Evolutionary conservation across 371 early-diverging fungal genomes (phyloP).

Genomic region (Paraphysoderma sedebokerense): DNA sequence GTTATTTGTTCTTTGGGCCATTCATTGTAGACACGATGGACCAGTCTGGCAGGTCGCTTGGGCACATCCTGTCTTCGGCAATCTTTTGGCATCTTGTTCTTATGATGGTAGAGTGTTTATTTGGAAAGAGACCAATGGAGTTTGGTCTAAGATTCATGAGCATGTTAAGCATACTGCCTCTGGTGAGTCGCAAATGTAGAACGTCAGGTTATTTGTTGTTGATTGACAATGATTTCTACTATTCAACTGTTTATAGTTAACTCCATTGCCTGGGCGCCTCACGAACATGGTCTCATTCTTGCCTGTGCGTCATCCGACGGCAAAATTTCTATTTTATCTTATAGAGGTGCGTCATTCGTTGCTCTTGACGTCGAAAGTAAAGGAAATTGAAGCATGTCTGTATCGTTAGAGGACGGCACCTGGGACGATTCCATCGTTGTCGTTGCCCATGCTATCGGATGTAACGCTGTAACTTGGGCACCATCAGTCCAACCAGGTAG

Average conservation of each 20-base stretch:
- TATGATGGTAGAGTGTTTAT: constrained; percentile 88
- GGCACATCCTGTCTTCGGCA: constrained; percentile 96
- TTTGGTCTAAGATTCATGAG: constrained; percentile 78
- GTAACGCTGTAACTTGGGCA: constrained; percentile 90
- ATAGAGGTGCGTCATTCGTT: constrained; percentile 40
- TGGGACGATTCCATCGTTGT: constrained; percentile 47
- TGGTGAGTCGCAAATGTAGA: no score
- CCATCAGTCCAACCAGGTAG: constrained; percentile 73
- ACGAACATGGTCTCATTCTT: constrained; percentile 84
- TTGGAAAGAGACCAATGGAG: constrained; percentile 58
- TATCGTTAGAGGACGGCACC: constrained; percentile 46
- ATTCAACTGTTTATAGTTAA: constrained; percentile 49
- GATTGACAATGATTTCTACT: no score
- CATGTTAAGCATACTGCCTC: constrained; percentile 73
- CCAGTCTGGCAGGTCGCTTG: constrained; percentile 99
- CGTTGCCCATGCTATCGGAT: constrained; percentile 82
- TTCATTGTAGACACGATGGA: constrained; percentile 60
- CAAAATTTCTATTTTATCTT: constrained; percentile 73
- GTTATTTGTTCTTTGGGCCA: neutral
- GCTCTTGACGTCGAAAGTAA: neutral
- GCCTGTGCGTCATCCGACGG: constrained; percentile 95
- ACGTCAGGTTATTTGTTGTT: no score
- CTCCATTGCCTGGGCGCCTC: constrained; percentile 91
- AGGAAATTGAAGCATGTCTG: neutral
- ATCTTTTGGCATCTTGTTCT: constrained; percentile 85